phyloP scores from a whole-genome alignment of 495 filamentous ascomycete genomes.

The Glutinoglossum americanum region DNA sequence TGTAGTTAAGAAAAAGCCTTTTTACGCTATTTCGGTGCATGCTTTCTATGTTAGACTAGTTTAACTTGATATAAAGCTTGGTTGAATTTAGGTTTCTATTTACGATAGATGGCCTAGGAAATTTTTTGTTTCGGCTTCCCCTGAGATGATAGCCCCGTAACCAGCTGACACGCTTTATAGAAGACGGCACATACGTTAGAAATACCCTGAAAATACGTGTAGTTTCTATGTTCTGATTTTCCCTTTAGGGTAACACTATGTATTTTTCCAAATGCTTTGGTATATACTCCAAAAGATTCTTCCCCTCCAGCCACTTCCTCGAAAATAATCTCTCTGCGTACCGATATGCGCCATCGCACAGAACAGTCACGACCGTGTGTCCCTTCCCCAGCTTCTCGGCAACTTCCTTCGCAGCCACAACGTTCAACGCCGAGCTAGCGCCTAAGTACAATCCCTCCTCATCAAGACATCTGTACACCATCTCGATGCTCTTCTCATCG shows the following conservation, averaged over 20 bases:
- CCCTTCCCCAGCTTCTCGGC: slow-evolving; percentile 78
- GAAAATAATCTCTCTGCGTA: slow-evolving; percentile 91
- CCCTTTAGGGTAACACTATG: slow-evolving; percentile 61
- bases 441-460: slow-evolving; percentile 95
- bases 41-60: too few species aligned
- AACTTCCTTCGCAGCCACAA: slow-evolving; percentile 85
- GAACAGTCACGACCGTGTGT: slow-evolving; percentile 76
- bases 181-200: too few species aligned
- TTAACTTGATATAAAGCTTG: too few species aligned
- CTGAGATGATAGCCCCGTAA: too few species aligned
- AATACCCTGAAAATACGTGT: too few species aligned
- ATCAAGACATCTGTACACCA: slow-evolving; percentile 94
- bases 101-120: too few species aligned
- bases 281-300: slow-evolving; percentile 63
- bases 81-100: too few species aligned
- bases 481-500: slow-evolving; percentile 88
- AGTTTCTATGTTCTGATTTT: too few species aligned
- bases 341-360: slow-evolving; percentile 88
- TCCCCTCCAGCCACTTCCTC: slow-evolving; percentile 65
- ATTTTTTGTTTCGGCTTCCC: too few species aligned
- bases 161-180: too few species aligned
- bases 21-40: too few species aligned
- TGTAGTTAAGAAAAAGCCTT: too few species aligned
- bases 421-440: slow-evolving; percentile 79
- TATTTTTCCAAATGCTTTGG: slow-evolving; percentile 77